Percentiles rank a stretch among this genome's conserved stretches.
Conservation (phyloP, 805 yeast genomes). For the Metschnikowia sp. region DNA sequence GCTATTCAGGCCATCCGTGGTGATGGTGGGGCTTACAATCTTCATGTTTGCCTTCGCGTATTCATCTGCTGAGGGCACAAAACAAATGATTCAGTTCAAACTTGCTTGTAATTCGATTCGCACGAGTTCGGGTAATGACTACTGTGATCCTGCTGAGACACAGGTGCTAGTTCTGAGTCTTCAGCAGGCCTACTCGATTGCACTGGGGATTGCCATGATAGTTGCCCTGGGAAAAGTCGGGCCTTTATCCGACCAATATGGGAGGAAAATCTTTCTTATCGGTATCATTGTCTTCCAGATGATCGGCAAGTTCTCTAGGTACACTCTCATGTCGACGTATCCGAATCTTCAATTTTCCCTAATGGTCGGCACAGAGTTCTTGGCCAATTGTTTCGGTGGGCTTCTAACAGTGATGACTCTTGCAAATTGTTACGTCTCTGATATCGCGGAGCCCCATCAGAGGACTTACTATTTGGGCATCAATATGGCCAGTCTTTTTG, state of each 20-base stretch:
- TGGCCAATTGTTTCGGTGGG: constrained; percentile 64
- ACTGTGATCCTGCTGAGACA: constrained; percentile 31
- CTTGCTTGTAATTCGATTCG: constrained; percentile 27
- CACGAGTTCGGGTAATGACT: constrained; percentile 6
- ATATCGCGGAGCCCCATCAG: constrained; percentile 60
- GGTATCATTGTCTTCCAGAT: constrained; percentile 18
- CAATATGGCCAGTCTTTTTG: constrained; percentile 54
- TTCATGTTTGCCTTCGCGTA: constrained; percentile 43
- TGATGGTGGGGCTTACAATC: constrained; percentile 43
- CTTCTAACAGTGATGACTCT: constrained; percentile 52
- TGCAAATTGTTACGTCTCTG: constrained; percentile 68
- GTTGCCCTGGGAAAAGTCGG: constrained; percentile 54
- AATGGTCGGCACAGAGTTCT: constrained; percentile 42
- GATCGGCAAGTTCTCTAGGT: constrained; percentile 23
- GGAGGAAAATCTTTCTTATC: constrained; percentile 31
- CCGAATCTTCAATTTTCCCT: constrained; percentile 28
- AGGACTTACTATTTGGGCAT: constrained; percentile 60
- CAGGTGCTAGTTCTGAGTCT: constrained; percentile 46
- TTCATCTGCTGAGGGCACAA: constrained; percentile 35
- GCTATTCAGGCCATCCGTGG: constrained; percentile 55
- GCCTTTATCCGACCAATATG: constrained; percentile 34
- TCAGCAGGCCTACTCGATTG: constrained; percentile 41
- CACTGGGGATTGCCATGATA: constrained; percentile 44
- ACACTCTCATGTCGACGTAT: constrained; percentile 24
- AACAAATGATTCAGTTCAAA: constrained; percentile 36